phyloP scores from a whole-genome alignment of 2,329 filamentous ascomycete species.

The Rhytidhysteron rufulum region DNA sequence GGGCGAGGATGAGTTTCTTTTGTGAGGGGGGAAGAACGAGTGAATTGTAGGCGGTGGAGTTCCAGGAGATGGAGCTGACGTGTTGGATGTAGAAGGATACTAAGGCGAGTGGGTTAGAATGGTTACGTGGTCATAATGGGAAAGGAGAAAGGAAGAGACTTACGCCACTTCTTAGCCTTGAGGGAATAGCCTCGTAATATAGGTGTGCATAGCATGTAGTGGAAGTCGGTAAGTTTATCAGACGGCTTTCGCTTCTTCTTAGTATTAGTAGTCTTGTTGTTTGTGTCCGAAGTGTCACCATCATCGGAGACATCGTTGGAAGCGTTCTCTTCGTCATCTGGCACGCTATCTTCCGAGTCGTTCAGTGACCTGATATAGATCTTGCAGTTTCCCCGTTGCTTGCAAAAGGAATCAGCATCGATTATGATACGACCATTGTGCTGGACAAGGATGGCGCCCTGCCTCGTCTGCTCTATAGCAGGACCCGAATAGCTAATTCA shows the following conservation, averaged over 20 bases:
- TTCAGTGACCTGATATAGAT: too few species aligned
- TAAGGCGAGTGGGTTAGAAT: constrained; percentile 8
- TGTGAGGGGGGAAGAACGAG: constrained; percentile 44
- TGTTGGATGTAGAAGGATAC: constrained; percentile 24
- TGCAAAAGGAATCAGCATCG: constrained; percentile 30
- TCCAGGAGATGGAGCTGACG: constrained; percentile 42
- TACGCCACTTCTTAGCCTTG: constrained; percentile 10
- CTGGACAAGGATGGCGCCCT: too few species aligned
- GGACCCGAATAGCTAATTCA: too few species aligned
- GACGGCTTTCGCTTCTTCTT: constrained; percentile 17
- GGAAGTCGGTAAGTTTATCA: constrained; percentile 3
- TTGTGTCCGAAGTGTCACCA: neutral
- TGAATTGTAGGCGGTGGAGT: constrained; percentile 41
- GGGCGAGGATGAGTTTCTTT: constrained; percentile 46
- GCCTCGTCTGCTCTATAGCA: too few species aligned
- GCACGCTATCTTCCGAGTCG: neutral
- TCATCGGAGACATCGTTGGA: too few species aligned
- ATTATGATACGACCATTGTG: constrained; percentile 41
- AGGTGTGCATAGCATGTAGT: constrained; percentile 6
- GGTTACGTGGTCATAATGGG: constrained; percentile 11
- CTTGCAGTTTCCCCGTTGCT: too few species aligned
- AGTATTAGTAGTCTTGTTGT: constrained; percentile 7
- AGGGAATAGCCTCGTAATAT: constrained; percentile 9
- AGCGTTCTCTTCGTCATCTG: too few species aligned
- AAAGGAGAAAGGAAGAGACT: constrained; percentile 14